Evolutionary conservation across 805 yeast species (phyloP), one percentile per base, ranked within the genome.

Genomic region (Jamesozyma spencerorum): DNA sequence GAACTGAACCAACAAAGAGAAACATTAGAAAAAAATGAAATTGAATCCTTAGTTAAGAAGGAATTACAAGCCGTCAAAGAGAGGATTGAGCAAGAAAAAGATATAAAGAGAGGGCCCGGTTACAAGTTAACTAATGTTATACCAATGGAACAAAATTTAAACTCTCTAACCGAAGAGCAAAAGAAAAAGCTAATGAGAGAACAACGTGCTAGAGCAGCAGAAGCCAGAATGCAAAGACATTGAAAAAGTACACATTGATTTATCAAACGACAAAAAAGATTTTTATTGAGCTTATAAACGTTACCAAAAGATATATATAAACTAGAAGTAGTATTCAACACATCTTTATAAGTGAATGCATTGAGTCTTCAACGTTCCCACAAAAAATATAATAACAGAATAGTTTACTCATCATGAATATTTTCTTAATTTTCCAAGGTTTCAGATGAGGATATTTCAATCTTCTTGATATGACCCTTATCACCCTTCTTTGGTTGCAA

Each of bases 121-220:
- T 64, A 55, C 39, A 41, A 47, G 18, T 40, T 68, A 1, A 41
- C 2, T n/a, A 47, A 50, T 2, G 32, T 58, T 17, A 42, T 47
- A 12, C 32, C 48, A 12, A 27, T 33, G 26, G 70, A 63, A 47
- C 63, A 66, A 18, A 77, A 76, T 35, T 51, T 79, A 40, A 70
- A 73, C 34, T 79, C 87, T 0, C 66, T 90, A 40, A 71, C 77
- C 6, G 86, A 79, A 1, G 85, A 78, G 19, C 96, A 88, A 48
- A 72, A 77, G 52, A 70, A 72, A 71, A 73, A 79, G 52, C 64
- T 92, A 17, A 87, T 88, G 83, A 75, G 98, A 45, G 98, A 92
- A 53, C 88, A 88, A 54, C 70, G 97, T 40, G 97, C 97, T 1
- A 72, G 97, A 41, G 98, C 98, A 0, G 97, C 95, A 0, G 97